These are phyloP conservation scores for Rhynchosporium graminicola DNA, from an alignment of 2,329 filamentous ascomycete species.

Conservation along the genomic window DNA sequence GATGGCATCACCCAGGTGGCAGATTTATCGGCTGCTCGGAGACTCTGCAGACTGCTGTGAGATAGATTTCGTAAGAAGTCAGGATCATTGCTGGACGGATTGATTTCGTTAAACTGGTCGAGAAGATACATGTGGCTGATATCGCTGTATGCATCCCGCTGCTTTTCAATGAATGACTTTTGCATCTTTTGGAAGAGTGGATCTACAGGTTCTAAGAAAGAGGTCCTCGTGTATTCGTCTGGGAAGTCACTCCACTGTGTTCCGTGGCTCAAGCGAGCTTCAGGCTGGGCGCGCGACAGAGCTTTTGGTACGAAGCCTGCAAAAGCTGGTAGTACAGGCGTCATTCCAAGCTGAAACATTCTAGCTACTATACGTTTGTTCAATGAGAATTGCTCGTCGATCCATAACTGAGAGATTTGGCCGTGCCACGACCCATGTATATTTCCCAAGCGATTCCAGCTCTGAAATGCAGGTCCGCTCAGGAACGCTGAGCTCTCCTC, in stretches of 20 bases:
- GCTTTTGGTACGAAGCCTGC: slow-evolving; percentile 51
- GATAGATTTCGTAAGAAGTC: slow-evolving; percentile 47
- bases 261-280: slow-evolving; percentile 47
- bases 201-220: slow-evolving; percentile 51
- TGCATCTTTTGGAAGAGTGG: slow-evolving; percentile 47
- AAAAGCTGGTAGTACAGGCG: slow-evolving; percentile 52
- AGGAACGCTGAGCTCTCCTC: slow-evolving; percentile 49
- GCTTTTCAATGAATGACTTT: slow-evolving; percentile 48
- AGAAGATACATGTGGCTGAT: slow-evolving; percentile 52
- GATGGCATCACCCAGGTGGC: slow-evolving; percentile 56
- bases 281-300: slow-evolving; percentile 45
- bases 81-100: slow-evolving; percentile 48
- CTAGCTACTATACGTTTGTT: slow-evolving; percentile 51
- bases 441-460: slow-evolving; percentile 57
- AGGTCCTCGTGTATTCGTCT: slow-evolving; percentile 46
- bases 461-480: slow-evolving; percentile 52
- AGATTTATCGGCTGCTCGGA: slow-evolving; percentile 50
- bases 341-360: slow-evolving; percentile 56
- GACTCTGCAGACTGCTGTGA: slow-evolving; percentile 47
- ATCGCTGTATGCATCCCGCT: slow-evolving; percentile 49
- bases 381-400: slow-evolving; percentile 49
- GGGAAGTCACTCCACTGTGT: slow-evolving; percentile 48
- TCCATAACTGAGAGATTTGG: slow-evolving; percentile 47
- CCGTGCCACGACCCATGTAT: slow-evolving; percentile 53
- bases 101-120: slow-evolving; percentile 56